These are phyloP conservation scores for Quercus engelmannii DNA, from an alignment of 306 rosid genomes.

Conservation along the genomic window DNA sequence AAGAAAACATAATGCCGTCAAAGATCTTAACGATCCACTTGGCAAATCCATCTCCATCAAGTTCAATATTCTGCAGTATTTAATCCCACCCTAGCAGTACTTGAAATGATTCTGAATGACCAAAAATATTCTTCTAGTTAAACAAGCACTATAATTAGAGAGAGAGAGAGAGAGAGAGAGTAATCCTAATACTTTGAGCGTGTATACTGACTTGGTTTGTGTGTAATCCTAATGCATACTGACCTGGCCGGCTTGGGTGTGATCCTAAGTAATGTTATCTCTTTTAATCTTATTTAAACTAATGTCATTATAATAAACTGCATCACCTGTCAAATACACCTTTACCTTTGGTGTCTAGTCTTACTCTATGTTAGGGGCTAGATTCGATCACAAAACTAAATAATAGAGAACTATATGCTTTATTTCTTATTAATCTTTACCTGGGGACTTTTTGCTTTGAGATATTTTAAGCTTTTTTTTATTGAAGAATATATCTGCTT, in stretches of 20 bases:
- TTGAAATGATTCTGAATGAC: too few relatives aligned
- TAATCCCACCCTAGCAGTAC: too few relatives aligned
- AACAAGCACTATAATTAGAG: too few relatives aligned
- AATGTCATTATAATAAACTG: not conserved
- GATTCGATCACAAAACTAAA: not conserved
- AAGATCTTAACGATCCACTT: constrained; percentile 21
- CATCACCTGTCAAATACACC: not conserved
- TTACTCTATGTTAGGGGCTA: not conserved
- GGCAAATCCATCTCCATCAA: constrained; percentile 6
- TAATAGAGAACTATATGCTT: not conserved
- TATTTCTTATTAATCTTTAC: not conserved
- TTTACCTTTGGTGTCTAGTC: not conserved
- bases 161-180: too few relatives aligned
- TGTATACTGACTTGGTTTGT: too few relatives aligned
- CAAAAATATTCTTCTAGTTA: too few relatives aligned
- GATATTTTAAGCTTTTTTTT: not conserved
- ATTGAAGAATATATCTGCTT: not conserved
- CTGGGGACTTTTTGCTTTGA: not conserved
- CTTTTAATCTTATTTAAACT: too few relatives aligned
- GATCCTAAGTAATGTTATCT: too few relatives aligned
- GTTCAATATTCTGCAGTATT: not conserved
- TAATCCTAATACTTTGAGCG: too few relatives aligned
- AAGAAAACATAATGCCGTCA: too few relatives aligned
- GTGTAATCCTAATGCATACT: too few relatives aligned
- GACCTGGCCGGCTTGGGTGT: too few relatives aligned